Conservation (phyloP, 139 green algal species). For the Trebouxia sp. region DNA sequence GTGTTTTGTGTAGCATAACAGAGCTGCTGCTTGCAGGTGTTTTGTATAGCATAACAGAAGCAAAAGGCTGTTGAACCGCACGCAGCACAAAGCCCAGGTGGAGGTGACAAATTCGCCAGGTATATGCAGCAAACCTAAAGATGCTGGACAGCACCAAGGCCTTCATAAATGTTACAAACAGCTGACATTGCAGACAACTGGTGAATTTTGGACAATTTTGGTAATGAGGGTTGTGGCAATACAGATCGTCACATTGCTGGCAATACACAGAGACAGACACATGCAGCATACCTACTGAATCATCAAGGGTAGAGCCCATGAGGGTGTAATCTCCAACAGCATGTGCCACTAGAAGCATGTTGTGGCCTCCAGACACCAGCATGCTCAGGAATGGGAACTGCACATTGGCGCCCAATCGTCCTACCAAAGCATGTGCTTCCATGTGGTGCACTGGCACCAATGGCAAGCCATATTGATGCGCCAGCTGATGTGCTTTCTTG, state of each 20-base stretch:
- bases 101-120: too few species aligned
- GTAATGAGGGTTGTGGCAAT: neutral
- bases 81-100: too few species aligned
- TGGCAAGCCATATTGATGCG: constrained; percentile 60
- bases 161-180: too few species aligned
- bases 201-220: neutral
- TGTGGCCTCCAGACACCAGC: constrained; percentile 94
- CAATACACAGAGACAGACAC: neutral
- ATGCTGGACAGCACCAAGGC: too few species aligned
- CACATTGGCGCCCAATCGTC: constrained; percentile 51
- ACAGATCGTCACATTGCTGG: neutral
- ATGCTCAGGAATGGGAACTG: constrained; percentile 93
- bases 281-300: constrained; percentile 82
- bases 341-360: constrained; percentile 88
- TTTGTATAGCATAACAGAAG: neutral
- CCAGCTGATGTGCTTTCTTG: constrained; percentile 83
- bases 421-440: constrained; percentile 97
- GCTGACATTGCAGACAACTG: too few species aligned
- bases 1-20: too few species aligned
- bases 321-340: constrained; percentile 89
- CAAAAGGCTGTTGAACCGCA: neutral
- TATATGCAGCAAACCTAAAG: too few species aligned
- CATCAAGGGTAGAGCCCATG: constrained; percentile 91
- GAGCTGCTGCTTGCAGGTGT: too few species aligned
- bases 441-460: constrained; percentile 96